phyloP scores from a whole-genome alignment of 805 yeast species.

The Saturnispora sanitii region DNA sequence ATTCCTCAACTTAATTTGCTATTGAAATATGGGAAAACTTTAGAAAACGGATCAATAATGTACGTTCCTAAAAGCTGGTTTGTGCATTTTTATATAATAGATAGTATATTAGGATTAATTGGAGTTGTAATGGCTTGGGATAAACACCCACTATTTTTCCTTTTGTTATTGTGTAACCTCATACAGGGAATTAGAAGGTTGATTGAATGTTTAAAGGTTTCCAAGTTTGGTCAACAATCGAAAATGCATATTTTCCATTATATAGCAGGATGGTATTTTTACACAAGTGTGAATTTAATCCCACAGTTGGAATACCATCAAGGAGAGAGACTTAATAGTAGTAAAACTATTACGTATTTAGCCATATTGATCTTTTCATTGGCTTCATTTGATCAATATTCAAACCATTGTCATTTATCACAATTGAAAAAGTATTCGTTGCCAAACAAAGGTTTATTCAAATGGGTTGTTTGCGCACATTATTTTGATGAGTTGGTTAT shows the following conservation, averaged over 20 bases:
- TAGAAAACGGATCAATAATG: not conserved
- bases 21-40: conserved; percentile 16
- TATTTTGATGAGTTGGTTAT: conserved; percentile 57
- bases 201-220: conserved; percentile 43
- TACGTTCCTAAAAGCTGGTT: conserved; percentile 60
- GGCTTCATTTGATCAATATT: conserved; percentile 37
- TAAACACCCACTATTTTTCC: conserved; percentile 1
- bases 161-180: conserved; percentile 24
- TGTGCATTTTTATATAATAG: conserved; percentile 48
- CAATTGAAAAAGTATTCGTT: conserved; percentile 42
- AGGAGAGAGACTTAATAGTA: not conserved
- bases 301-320: conserved; percentile 11
- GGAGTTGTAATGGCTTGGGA: not conserved
- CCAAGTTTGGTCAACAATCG: conserved; percentile 37
- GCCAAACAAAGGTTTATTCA: conserved; percentile 45
- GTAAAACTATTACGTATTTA: not conserved
- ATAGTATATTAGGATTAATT: conserved; percentile 26
- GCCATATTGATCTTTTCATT: conserved; percentile 21
- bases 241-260: conserved; percentile 61
- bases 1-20: conserved; percentile 9
- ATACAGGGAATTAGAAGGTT: conserved; percentile 48
- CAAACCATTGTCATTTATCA: conserved; percentile 42
- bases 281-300: conserved; percentile 36
- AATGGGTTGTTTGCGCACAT: conserved; percentile 51
- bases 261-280: conserved; percentile 52